A percentile compares a stretch with the other conserved stretches of the same genome.
These are phyloP conservation scores for Mycena vulgaris DNA, from an alignment of 768 basidiomycete species.

Conservation along the genomic window DNA sequence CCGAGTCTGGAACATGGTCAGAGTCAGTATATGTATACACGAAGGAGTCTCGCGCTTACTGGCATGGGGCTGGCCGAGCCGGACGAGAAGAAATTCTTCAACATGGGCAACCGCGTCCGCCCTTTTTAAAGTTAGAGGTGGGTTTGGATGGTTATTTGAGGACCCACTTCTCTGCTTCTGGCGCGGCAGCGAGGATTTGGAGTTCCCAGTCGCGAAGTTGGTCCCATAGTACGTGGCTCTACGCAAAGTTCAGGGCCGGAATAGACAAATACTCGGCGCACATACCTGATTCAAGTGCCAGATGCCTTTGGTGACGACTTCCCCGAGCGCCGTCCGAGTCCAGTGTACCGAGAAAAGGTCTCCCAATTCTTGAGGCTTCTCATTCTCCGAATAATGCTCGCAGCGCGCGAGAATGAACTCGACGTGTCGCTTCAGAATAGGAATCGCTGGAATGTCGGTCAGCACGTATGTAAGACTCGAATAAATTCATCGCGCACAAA, in stretches of 20 bases:
- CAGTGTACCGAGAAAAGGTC: constrained; percentile 74
- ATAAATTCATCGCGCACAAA: constrained; percentile 71
- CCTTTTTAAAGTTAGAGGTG: constrained; percentile 48
- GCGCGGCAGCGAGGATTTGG: constrained; percentile 67
- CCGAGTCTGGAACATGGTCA: constrained; percentile 67
- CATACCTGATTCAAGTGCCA: constrained; percentile 77
- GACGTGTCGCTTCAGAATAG: constrained; percentile 78
- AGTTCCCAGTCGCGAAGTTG: constrained; percentile 82
- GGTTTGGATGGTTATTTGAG: not conserved
- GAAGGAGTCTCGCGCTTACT: constrained; percentile 58
- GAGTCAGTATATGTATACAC: not conserved
- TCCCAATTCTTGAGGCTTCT: constrained; percentile 64
- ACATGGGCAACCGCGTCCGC: constrained; percentile 62
- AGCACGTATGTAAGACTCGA: constrained; percentile 1
- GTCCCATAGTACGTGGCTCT: constrained; percentile 86
- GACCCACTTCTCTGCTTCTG: constrained; percentile 62
- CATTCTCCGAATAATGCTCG: constrained; percentile 56
- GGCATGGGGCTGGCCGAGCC: constrained; percentile 84
- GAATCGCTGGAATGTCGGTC: constrained; percentile 70
- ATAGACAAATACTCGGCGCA: not conserved
- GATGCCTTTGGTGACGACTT: constrained; percentile 69
- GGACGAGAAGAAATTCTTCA: constrained; percentile 71
- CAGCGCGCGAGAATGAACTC: constrained; percentile 68
- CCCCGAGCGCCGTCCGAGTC: constrained; percentile 70
- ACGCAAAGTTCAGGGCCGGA: constrained; percentile 8